Percentiles rank a stretch among this genome's conserved stretches.
These are phyloP conservation scores for Phlyctochytrium planicorne DNA, from an alignment of 192 early-diverging fungal genomes.

Conservation along the genomic window DNA sequence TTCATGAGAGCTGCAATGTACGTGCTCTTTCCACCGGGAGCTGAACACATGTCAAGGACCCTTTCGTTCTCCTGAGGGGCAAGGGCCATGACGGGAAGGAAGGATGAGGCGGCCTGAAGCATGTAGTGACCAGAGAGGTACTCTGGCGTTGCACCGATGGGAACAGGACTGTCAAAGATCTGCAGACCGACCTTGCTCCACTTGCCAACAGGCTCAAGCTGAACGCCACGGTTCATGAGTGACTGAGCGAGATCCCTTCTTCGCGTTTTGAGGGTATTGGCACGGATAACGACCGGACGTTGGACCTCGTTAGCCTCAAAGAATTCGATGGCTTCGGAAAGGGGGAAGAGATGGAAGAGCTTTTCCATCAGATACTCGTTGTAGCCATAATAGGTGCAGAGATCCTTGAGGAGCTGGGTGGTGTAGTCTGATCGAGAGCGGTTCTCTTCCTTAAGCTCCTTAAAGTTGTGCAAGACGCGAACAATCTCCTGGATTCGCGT, in stretches of 20 bases:
- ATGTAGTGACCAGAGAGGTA: constrained; percentile 99
- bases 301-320: constrained; percentile 99
- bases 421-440: constrained; percentile 84
- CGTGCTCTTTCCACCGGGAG: constrained; percentile 97
- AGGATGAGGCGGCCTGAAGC: constrained; percentile 97
- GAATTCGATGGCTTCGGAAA: constrained; percentile 89
- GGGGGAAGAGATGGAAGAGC: constrained; percentile 87
- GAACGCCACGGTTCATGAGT: constrained; percentile 93
- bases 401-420: constrained; percentile 83
- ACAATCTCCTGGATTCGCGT: constrained; percentile 90
- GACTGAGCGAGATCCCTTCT: constrained; percentile 93
- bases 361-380: constrained; percentile 88
- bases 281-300: constrained; percentile 92
- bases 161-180: constrained; percentile 92
- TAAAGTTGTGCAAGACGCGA: constrained; percentile 87
- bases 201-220: constrained; percentile 97
- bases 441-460: constrained; percentile 71
- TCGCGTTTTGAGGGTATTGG: constrained; percentile 94
- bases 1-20: constrained; percentile 91
- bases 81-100: constrained; percentile 94
- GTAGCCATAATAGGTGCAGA: constrained; percentile 94
- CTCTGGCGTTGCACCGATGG: constrained; percentile 97
- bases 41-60: constrained; percentile 94
- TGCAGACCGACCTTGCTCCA: constrained; percentile 98
- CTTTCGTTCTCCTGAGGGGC: constrained; percentile 94